Evolutionary conservation across 2,329 filamentous ascomycete genomes (phyloP).

Genomic region (Phyllosticta citribraziliensis): DNA sequence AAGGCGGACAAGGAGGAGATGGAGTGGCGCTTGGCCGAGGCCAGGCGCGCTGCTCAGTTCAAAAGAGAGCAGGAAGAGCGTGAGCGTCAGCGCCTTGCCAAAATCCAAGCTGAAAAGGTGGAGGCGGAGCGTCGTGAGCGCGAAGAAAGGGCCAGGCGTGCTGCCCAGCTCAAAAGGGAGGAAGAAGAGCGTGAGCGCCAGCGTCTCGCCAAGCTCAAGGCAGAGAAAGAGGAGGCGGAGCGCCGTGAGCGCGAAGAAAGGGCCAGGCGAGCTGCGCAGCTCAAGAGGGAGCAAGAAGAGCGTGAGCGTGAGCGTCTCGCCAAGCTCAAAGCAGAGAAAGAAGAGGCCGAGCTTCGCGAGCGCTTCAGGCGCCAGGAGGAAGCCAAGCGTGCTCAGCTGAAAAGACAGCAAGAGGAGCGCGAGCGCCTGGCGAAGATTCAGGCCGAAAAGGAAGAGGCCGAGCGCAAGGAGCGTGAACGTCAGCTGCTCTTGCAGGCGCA

Average conservation of each 20-base stretch:
- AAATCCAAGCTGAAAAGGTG: neutral
- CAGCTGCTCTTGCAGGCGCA: neutral
- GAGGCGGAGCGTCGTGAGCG: neutral
- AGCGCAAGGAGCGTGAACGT: neutral
- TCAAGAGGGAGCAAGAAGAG: neutral
- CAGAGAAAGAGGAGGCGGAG: neutral
- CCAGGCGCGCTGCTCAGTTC: neutral
- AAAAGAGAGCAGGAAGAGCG: neutral
- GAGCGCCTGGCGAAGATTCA: neutral
- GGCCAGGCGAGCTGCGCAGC: neutral
- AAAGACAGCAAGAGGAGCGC: neutral
- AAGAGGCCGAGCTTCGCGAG: neutral
- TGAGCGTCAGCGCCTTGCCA: neutral
- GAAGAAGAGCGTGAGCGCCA: neutral
- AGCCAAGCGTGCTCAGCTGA: neutral
- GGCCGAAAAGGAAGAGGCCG: neutral
- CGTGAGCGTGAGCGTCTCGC: neutral
- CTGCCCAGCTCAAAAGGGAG: neutral
- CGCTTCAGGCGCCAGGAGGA: neutral
- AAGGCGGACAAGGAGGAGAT: neutral
- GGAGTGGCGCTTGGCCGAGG: neutral
- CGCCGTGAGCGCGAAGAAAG: neutral
- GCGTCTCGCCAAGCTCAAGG: neutral
- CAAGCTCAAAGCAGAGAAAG: neutral
- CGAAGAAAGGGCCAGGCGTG: too few species aligned